Base-by-base conservation (phyloP, 495 filamentous ascomycete genomes). In the Penicillium cataractarum region DNA sequence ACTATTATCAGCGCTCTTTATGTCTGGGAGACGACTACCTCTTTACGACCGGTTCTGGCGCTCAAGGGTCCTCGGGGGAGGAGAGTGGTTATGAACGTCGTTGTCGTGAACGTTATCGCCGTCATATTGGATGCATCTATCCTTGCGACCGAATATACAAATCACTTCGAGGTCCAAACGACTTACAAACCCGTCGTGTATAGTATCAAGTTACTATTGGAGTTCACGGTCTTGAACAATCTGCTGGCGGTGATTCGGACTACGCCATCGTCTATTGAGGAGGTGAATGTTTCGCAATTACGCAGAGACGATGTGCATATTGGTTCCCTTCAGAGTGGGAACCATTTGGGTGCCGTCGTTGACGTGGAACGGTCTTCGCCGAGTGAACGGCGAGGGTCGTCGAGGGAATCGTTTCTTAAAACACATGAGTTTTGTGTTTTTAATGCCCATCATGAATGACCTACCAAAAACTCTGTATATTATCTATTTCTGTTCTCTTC, bases 151-250 rank as follows among this genome's bases (percentile, higher is more conserved):
- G 76, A 83, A 49, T 82, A 71, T 61, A 55, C 70, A 7, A 66
- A 74, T 49, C 46, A 71, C 10, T 80, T 75, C 42, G 61, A 69
- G 26, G 68, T 83, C 29, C 71, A 83, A 58, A 77, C 76, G 6
- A 73, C 74, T 40, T 76, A 74, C 65, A 81, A 81, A 60, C 64
- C 66, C 6, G 60, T 81, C 33, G 67, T 78, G 0, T 83, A 82
- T 66, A 82, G 80, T 67, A 61, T 85, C 40, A 87, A 87, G 67
- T 66, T 85, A 39, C 81, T 80, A 57, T 64, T 83, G 58, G 83
- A 87, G 64, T 82, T 83, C 58, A 73, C 67, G 39, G 73, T 85
- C 27, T 76, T 86, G 46, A 83, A 83, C 62, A 76, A 72, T 49
- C 67, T 84, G 24, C 69, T 83, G 39, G 67, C 56, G 42, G 48